Percentiles rank a stretch among this genome's conserved stretches.
These are phyloP conservation scores for Hylodesmum podocarpum DNA, from an alignment of 306 rosid genomes.

Conservation along the genomic window DNA sequence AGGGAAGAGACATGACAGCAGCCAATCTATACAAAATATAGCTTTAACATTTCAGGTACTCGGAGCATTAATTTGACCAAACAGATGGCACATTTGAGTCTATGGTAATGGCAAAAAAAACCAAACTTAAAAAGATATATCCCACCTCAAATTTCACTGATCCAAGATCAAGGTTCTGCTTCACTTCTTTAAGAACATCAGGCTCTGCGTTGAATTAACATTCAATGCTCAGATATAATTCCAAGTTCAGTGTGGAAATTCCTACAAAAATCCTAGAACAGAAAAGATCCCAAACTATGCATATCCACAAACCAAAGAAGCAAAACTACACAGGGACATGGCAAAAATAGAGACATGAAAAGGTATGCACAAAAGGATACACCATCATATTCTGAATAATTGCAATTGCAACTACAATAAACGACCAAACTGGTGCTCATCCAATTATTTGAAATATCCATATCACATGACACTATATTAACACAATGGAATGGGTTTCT, in stretches of 20 bases:
- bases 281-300: neutral
- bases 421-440: neutral
- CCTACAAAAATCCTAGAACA: neutral
- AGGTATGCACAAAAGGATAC: neutral
- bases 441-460: neutral
- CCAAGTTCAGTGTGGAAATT: neutral
- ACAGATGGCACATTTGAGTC: neutral
- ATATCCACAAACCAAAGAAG: conserved; percentile 2
- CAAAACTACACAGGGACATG: neutral
- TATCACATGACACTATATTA: neutral
- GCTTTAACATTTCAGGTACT: neutral
- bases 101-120: neutral
- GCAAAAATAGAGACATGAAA: neutral
- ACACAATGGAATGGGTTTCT: neutral
- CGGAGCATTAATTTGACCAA: neutral
- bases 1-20: neutral
- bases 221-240: conserved; percentile 25
- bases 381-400: neutral
- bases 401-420: neutral
- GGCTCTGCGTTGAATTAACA: conserved; percentile 67
- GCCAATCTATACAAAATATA: neutral
- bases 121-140: neutral
- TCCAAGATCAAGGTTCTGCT: conserved; percentile 93
- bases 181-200: conserved; percentile 94
- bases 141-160: conserved; percentile 92